phyloP scores from a whole-genome alignment of 2,329 filamentous ascomycete genomes.

The Aspergillus vadensis region DNA sequence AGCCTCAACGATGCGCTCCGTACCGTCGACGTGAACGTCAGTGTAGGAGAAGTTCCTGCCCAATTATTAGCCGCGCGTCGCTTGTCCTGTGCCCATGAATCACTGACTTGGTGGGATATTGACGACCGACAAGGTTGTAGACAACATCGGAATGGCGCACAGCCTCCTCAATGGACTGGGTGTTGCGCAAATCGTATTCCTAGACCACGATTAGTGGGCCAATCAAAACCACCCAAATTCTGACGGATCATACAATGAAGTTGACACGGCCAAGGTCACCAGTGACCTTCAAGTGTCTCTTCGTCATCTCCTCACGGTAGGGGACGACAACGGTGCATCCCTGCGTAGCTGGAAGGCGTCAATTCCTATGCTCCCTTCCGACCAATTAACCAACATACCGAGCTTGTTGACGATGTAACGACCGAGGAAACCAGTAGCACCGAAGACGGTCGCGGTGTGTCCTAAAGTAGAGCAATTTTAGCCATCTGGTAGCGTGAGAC shows the following conservation, averaged over 20 bases:
- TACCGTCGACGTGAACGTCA: slow-evolving; percentile 91
- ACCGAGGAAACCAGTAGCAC: slow-evolving; percentile 91
- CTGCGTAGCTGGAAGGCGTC: slow-evolving; percentile 67
- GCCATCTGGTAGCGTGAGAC: slow-evolving; percentile 30
- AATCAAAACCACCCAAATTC: not conserved
- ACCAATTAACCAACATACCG: slow-evolving; percentile 54
- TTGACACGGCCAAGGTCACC: slow-evolving; percentile 88
- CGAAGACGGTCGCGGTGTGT: slow-evolving; percentile 96
- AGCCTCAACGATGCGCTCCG: slow-evolving; percentile 87
- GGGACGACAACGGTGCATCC: slow-evolving; percentile 94
- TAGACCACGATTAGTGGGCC: slow-evolving; percentile 40
- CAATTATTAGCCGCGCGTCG: slow-evolving; percentile 34
- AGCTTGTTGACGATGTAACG: slow-evolving; percentile 97
- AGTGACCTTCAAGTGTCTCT: slow-evolving; percentile 93
- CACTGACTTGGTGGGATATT: slow-evolving; percentile 90
- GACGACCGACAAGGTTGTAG: slow-evolving; percentile 91
- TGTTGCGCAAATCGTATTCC: slow-evolving; percentile 96
- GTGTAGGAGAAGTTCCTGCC: slow-evolving; percentile 85
- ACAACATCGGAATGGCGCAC: slow-evolving; percentile 97
- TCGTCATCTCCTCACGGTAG: slow-evolving; percentile 95
- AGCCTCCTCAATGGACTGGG: slow-evolving; percentile 91
- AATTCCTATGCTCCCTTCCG: slow-evolving; percentile 32
- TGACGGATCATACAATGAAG: slow-evolving; percentile 69
- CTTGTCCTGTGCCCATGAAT: not conserved
- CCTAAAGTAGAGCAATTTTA: slow-evolving; percentile 54